phyloP scores from a whole-genome alignment of 164 flowering plant genomes.

The Aristolochia contorta region DNA sequence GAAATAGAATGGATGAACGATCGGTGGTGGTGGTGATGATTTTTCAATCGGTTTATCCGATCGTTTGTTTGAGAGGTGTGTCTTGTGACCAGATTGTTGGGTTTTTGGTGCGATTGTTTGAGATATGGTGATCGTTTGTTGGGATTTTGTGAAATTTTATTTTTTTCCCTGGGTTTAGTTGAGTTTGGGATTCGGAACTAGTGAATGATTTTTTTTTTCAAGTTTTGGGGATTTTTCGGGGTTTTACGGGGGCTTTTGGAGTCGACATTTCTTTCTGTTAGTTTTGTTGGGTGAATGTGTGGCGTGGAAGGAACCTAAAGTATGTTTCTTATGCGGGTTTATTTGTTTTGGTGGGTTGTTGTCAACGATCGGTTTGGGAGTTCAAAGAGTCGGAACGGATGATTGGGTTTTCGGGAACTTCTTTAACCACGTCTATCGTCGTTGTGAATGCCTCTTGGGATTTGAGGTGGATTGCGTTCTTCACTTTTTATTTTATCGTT shows the following conservation, averaged over 20 bases:
- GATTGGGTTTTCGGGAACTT: not conserved
- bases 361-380: not conserved
- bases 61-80: not conserved
- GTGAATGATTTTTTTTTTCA: too few species aligned
- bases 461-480: not conserved
- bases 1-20: too few species aligned
- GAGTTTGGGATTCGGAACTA: too few species aligned
- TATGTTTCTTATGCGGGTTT: not conserved
- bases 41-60: not conserved
- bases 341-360: not conserved
- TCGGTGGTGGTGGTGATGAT: too few species aligned
- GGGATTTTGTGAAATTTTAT: not conserved
- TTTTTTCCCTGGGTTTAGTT: not conserved
- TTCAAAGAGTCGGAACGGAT: not conserved
- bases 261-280: not conserved
- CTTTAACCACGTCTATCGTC: too few species aligned
- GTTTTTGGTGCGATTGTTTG: not conserved
- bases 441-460: not conserved
- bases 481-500: not conserved
- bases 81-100: not conserved
- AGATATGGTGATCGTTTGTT: not conserved
- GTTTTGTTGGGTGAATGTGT: constrained; percentile 1
- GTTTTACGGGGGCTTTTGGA: not conserved
- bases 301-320: constrained; percentile 7
- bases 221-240: not conserved